Percentiles rank a stretch among this genome's conserved stretches.
Evolutionary conservation across 768 basidiomycete genomes (phyloP).

Genomic region (Exidia glandulosa): DNA sequence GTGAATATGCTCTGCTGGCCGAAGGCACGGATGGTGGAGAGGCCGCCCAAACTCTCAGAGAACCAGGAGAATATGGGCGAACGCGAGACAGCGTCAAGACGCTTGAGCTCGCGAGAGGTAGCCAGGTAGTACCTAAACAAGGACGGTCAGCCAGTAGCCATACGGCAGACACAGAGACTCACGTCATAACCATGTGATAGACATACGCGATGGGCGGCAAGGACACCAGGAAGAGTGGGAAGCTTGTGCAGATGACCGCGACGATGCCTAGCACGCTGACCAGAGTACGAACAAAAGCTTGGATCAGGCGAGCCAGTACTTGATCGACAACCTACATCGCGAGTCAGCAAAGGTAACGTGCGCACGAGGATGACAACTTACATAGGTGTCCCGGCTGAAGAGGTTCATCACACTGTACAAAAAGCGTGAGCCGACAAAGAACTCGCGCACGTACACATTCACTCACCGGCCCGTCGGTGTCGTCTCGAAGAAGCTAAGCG

Average conservation of each 20-base stretch:
- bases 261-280: slow-evolving; percentile 28
- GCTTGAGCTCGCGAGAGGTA: slow-evolving; percentile 79
- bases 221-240: slow-evolving; percentile 71
- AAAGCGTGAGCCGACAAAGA: not conserved
- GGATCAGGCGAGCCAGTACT: slow-evolving; percentile 65
- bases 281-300: slow-evolving; percentile 55
- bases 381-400: slow-evolving; percentile 82
- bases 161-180: slow-evolving; percentile 1
- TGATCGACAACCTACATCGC: slow-evolving; percentile 50
- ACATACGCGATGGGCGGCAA: slow-evolving; percentile 68
- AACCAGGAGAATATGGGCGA: slow-evolving; percentile 90
- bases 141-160: not conserved
- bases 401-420: slow-evolving; percentile 65
- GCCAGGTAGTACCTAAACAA: slow-evolving; percentile 67
- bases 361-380: slow-evolving; percentile 18
- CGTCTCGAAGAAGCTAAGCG: slow-evolving; percentile 79
- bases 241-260: slow-evolving; percentile 65
- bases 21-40: slow-evolving; percentile 79
- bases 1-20: slow-evolving; percentile 58
- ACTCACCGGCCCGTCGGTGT: slow-evolving; percentile 75
- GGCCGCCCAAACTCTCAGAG: slow-evolving; percentile 62
- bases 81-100: slow-evolving; percentile 77
- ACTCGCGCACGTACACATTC: not conserved
- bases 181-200: slow-evolving; percentile 75
- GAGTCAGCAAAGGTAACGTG: not conserved